Percentiles rank a stretch among this genome's conserved stretches.
These are phyloP conservation scores for Xylariaceae sp. DNA, from an alignment of 2,329 filamentous ascomycete species.

Conservation along the genomic window DNA sequence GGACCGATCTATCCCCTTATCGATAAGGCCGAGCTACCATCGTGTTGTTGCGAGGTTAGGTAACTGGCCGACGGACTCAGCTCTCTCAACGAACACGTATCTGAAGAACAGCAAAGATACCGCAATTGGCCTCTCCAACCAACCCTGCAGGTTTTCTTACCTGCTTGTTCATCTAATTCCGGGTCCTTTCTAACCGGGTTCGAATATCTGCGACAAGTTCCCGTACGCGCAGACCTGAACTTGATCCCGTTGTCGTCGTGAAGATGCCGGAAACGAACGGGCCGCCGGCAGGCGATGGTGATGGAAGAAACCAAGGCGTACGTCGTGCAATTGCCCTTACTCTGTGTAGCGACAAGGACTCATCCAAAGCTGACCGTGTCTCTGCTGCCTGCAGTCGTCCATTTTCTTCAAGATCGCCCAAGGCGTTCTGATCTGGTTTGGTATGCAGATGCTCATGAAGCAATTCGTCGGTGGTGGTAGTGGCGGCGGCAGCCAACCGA, in stretches of 20 bases:
- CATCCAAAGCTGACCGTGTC: conserved; percentile 15
- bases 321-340: conserved; percentile 17
- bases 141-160: neutral
- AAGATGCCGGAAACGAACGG: conserved; percentile 33
- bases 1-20: neutral
- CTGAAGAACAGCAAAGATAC: neutral
- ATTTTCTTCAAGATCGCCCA: conserved; percentile 45
- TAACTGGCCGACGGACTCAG: no score
- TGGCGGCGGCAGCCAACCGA: conserved; percentile 43
- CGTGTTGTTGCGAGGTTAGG: neutral
- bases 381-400: conserved; percentile 25
- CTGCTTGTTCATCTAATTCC: neutral
- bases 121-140: neutral
- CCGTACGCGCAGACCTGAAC: neutral
- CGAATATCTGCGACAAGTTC: conserved; percentile 5
- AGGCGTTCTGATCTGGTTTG: conserved; percentile 52
- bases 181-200: neutral
- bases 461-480: conserved; percentile 46
- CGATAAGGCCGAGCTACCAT: neutral
- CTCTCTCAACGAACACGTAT: neutral
- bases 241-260: conserved; percentile 3
- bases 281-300: conserved; percentile 28
- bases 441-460: conserved; percentile 53
- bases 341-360: neutral
- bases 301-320: conserved; percentile 32